Base-by-base conservation (phyloP, 2,329 filamentous ascomycete genomes). In the Aspergillus quadricinctus region DNA sequence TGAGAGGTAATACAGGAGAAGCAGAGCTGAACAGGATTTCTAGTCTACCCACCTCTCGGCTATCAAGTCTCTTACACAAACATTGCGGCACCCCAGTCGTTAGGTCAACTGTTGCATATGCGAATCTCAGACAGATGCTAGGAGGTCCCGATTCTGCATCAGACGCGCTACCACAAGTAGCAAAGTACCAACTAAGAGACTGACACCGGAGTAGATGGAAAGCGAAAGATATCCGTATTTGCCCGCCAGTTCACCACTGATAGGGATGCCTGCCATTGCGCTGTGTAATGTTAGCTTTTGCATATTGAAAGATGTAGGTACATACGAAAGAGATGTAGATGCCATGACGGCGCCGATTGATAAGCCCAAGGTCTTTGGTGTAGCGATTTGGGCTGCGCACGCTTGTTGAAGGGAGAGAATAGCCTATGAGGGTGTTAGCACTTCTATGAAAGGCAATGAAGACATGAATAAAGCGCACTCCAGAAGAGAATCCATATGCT, bases 351-450 rank as follows among this genome's bases (percentile, higher is more conserved):
- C 62, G 0, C 79, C 79, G 8, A 80, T 69, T 0, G 75, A 75
- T 1, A 75, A 68, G 0, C 78, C 78, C 27, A 77, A 68, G 0
- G 70, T 75, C 3, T 70, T 59, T 1, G 68, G 67, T 0, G 69
- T 74, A 0, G 75, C 69, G 8, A 81, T 64, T 46, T 77, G 72
- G 0, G 73, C 74, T 0, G 75, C 77, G 56, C 78, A 81, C 0
- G 78, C 75, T 54, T 72, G 65, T 45, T 81, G 79, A 0, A 81
- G 67, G 50, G 75, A 77, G 27, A 81, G 59, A 29, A 81, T 76
- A 0, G 74, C 77, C 76, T 80, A 9, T 0, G 8, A 19, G 23
- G 9, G 6, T 2, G 8, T 57, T 7, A 57, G 50, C 41, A 27
- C 31, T 10, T 35, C 8, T 17, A 14, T 14, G n/a, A 25, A 8